Percentiles rank a stretch among this genome's conserved stretches.
phyloP scores from a whole-genome alignment of 1,284 basidiomycete genomes.

The Takashimella koratensis region DNA sequence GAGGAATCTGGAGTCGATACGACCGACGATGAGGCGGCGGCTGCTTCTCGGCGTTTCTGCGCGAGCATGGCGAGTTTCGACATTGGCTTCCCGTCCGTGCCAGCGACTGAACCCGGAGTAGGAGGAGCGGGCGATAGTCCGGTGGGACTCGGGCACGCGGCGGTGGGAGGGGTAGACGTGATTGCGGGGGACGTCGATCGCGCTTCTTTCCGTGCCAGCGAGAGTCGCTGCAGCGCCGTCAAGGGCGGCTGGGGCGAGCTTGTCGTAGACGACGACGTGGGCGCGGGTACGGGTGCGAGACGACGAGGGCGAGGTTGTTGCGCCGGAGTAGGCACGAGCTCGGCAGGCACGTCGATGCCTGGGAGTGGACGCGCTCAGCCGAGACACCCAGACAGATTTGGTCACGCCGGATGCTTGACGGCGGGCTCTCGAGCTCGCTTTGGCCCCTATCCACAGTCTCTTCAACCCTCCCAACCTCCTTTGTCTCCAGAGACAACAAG shows the following conservation, averaged over 20 bases:
- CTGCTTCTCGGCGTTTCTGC: constrained; percentile 56
- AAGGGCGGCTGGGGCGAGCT: constrained; percentile 53
- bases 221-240: constrained; percentile 65
- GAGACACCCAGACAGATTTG: no score
- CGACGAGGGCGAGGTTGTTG: constrained; percentile 29
- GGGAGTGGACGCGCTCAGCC: constrained; percentile 29
- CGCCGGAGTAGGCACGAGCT: constrained; percentile 34
- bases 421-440: no score
- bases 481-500: no score
- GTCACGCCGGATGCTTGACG: no score
- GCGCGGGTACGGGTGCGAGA: constrained; percentile 6
- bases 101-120: background rate
- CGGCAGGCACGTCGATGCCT: constrained; percentile 26
- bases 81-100: constrained; percentile 44
- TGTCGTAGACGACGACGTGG: background rate
- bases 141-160: constrained; percentile 29
- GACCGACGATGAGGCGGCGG: constrained; percentile 10
- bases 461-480: no score
- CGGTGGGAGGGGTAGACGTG: constrained; percentile 36
- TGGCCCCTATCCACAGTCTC: no score
- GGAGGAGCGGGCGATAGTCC: constrained; percentile 8
- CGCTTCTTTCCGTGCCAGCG: constrained; percentile 49
- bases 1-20: constrained; percentile 27
- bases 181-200: background rate
- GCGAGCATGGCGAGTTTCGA: constrained; percentile 69